Evolutionary conservation across 2,329 filamentous ascomycete species (phyloP).

Genomic region (Cladosporium sp.): DNA sequence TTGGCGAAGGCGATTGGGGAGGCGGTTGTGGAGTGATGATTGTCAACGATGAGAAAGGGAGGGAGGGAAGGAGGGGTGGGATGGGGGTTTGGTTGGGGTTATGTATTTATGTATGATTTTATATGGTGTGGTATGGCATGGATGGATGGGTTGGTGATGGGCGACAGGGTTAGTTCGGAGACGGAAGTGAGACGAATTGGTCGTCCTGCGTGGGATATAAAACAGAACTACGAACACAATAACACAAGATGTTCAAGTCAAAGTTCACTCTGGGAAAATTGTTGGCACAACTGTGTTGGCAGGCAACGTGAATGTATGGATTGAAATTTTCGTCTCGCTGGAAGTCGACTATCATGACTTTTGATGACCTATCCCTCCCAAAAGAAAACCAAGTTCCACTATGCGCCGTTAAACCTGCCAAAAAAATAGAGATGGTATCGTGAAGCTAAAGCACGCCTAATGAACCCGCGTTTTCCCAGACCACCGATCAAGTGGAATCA

Average conservation of each 20-base stretch:
- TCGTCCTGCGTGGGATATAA: no score
- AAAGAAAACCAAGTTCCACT: not conserved
- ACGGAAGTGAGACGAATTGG: no score
- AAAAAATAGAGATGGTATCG: constrained; percentile 12
- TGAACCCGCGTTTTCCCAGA: constrained; percentile 6
- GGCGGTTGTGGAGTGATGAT: constrained; percentile 32
- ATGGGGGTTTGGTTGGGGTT: no score
- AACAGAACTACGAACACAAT: no score
- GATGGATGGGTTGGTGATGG: no score
- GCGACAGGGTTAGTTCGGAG: no score
- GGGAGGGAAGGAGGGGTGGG: not conserved
- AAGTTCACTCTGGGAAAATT: no score
- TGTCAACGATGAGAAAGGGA: no score
- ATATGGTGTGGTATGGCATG: not conserved
- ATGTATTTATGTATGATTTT: no score
- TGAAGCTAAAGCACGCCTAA: constrained; percentile 11
- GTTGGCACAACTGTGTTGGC: constrained; percentile 10
- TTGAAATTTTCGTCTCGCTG: constrained; percentile 10
- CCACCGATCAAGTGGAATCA: not conserved
- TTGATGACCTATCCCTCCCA: constrained; percentile 9
- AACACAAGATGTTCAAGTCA: not conserved
- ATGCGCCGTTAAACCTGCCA: constrained; percentile 12
- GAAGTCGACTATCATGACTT: constrained; percentile 10
- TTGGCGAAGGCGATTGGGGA: constrained; percentile 41
- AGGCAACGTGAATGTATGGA: constrained; percentile 11